Base-by-base conservation (phyloP, 2,329 filamentous ascomycete genomes). In the Fusarium secorum region DNA sequence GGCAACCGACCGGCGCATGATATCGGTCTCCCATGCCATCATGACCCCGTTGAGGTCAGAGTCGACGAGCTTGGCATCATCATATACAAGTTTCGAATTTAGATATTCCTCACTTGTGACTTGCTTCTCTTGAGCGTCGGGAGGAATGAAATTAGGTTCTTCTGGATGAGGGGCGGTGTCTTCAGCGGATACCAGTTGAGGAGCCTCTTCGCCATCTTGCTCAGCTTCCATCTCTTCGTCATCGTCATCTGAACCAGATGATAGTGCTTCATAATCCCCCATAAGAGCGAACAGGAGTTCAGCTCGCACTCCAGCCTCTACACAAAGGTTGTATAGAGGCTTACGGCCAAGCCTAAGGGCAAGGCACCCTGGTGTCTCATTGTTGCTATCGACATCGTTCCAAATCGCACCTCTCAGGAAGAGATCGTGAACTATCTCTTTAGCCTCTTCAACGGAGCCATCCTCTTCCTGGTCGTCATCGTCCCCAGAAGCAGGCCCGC, bases 381-480 rank as follows among this genome's bases (percentile, higher is more conserved):
- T 88, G 74, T 93, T 91, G 72, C 85, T 83, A 80, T 98, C 94
- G 60, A 98, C 85, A 79, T 98, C 95, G 82, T 99, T 99, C 96
- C 96, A 99, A 74, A 98, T 98, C 15, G 94, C 96, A 35, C 96
- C 96, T 74, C 92, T 91, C 76, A 95, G 87, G 66, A 98, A 89
- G 11, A 98, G 86, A 77, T 96, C 88, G 73, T 88, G 87, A 8
- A 98, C 84, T 1, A 91, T 91, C 56, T 90, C 88, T 60, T 87
- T 86, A 5, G 90, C 92, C 41, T 88, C 87, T 49, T 90, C 87
- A 35, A 92, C 79, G 30, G 80, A 78, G 57, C 81, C 74, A 30
- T 83, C 80, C 28, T 83, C 81, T 28, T 82, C 81, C 14, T 78
- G 78, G 5, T 80, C 79, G 18, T 71, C 65, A 14, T 76, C 73